Percentiles rank a stretch among this genome's conserved stretches.
Conservation (phyloP, 805 yeast species). For the Myxozyma vanderwaltii region DNA sequence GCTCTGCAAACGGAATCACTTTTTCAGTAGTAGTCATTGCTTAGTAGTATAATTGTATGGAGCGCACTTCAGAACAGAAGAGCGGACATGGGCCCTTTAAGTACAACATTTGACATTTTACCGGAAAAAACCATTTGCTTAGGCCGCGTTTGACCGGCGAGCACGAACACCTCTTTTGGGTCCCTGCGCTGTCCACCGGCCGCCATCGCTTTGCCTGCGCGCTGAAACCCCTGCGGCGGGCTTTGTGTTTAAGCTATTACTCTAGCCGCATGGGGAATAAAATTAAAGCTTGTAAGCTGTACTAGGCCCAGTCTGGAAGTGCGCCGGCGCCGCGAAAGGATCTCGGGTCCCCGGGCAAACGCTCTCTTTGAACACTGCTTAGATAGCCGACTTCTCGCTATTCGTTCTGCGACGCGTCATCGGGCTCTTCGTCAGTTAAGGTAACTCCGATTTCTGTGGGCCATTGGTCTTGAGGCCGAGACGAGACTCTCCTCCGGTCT, state of each 20-base stretch:
- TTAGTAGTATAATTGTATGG: neutral
- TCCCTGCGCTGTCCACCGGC: constrained; percentile 3
- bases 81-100: neutral
- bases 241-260: neutral
- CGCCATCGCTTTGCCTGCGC: constrained; percentile 14
- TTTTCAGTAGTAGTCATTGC: neutral
- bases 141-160: too few species aligned
- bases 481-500: too few species aligned
- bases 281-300: neutral
- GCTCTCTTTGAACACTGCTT: neutral
- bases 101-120: neutral
- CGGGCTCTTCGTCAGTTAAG: too few species aligned
- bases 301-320: constrained; percentile 1
- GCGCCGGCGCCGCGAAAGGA: constrained; percentile 4
- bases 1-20: neutral
- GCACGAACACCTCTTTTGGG: too few species aligned
- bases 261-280: neutral
- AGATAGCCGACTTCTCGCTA: neutral
- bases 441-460: too few species aligned
- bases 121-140: neutral
- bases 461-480: too few species aligned
- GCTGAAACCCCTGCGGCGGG: neutral
- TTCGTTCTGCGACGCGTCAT: neutral
- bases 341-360: neutral
- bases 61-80: neutral